Base-by-base conservation (phyloP, 192 early-diverging fungal genomes). In the Coemansia guatemalensis region DNA sequence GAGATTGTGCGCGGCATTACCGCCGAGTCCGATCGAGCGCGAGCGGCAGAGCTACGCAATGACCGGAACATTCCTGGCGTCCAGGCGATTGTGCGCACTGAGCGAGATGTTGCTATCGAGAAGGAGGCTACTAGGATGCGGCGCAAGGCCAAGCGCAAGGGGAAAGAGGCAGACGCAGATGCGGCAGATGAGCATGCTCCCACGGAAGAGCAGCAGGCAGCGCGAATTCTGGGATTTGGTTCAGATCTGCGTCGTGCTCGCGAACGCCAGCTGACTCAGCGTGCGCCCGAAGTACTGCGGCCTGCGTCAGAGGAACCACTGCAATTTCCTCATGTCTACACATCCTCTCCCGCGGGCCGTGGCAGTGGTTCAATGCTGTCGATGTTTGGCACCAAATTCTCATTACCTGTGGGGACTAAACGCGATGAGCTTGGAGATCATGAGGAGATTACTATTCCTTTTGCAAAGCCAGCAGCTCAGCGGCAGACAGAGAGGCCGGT, bases 371-470 rank as follows among this genome's bases (percentile, higher is more conserved):
- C 86, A 27, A 80, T 85, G 60, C 68, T 94, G 25, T 92, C 92
- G 8, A 71, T 87, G 27, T 92, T 90, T 65, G 96, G 94, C 24
- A 83, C 89, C 0, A 82, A 84, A 49, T 93, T 89, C 72, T 83
- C 91, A 14, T 75, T 96, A 18, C 96, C 94, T 2, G 60, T 65
- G 12, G 96, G 94, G 8, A 90, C 91, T 1, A 67, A 58, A 9
- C 87, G 92, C 52, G 76, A 87, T 12, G 93, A 97, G 62, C 74
- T 80, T 58, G 65, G 88, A 69, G 88, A 95, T 67, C 92, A 93
- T 64, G 95, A 99, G 62, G 93, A 96, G 79, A 89, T 97, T 26
- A 87, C 81, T 0, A 94, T 99, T 54, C 97, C 97, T 1, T 81
- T 91, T 8, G 71, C 92, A 1, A 81, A 82, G 44, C 79, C 83